Conservation (phyloP, 2,329 filamentous ascomycete genomes). For the Cladosporium cucumerinum region DNA sequence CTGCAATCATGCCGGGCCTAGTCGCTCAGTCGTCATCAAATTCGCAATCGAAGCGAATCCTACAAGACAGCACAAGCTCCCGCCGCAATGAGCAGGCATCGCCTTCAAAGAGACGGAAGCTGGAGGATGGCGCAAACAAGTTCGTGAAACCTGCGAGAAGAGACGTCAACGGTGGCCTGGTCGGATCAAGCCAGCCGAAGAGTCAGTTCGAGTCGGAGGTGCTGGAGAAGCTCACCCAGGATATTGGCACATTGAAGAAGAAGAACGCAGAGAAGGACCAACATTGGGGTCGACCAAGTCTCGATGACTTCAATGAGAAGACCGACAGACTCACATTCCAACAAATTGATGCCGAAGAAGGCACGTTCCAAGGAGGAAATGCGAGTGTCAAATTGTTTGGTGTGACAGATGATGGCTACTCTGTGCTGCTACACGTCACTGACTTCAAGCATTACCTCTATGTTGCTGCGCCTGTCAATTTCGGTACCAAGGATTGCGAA, state of each 20-base stretch:
- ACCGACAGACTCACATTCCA: constrained; percentile 80
- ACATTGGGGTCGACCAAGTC: constrained; percentile 70
- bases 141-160: constrained; percentile 56
- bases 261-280: constrained; percentile 92
- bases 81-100: constrained; percentile 46
- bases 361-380: constrained; percentile 71
- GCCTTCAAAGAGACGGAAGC: constrained; percentile 76
- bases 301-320: constrained; percentile 60
- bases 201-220: constrained; percentile 92
- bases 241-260: constrained; percentile 79
- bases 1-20: constrained; percentile 32
- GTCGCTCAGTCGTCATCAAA: constrained; percentile 25
- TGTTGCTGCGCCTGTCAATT: constrained; percentile 79
- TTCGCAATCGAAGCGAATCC: constrained; percentile 40
- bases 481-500: constrained; percentile 73
- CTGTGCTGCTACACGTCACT: constrained; percentile 89
- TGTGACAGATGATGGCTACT: constrained; percentile 82
- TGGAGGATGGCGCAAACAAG: constrained; percentile 64
- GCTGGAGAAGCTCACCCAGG: constrained; percentile 91
- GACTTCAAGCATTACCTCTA: constrained; percentile 97
- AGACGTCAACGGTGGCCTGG: constrained; percentile 50
- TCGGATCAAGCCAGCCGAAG: constrained; percentile 75
- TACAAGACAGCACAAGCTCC: constrained; percentile 45
- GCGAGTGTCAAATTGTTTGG: constrained; percentile 88
- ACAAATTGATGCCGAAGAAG: constrained; percentile 92